Percentiles rank a stretch among this genome's conserved stretches.
phyloP scores from a whole-genome alignment of 169 alveolate genomes.

The Plasmodium malariae region DNA sequence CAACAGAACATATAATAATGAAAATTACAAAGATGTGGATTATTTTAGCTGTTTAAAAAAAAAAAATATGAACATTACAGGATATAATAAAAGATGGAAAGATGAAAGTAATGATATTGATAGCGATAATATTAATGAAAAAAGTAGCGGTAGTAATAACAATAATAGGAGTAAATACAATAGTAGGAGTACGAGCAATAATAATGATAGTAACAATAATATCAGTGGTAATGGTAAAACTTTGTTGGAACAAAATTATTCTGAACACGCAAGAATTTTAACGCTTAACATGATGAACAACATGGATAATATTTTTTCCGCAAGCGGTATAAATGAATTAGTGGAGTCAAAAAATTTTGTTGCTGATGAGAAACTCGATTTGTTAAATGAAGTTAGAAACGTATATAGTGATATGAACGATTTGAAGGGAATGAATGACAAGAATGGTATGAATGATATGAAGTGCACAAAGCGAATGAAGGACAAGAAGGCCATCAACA shows the following conservation, averaged over 20 bases:
- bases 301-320: neutral
- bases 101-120: constrained; percentile 5
- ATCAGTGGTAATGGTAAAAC: neutral
- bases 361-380: neutral
- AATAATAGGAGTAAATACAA: neutral
- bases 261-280: neutral
- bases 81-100: neutral
- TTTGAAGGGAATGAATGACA: neutral
- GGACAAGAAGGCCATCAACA: neutral
- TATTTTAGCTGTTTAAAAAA: constrained; percentile 12
- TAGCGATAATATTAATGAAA: neutral
- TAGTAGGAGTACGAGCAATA: neutral
- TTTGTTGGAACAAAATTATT: neutral
- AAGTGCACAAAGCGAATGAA: neutral
- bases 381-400: neutral
- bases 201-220: neutral
- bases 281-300: neutral
- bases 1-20: neutral
- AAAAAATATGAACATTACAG: constrained; percentile 12
- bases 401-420: neutral
- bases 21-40: constrained; percentile 16
- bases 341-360: neutral
- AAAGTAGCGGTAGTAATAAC: neutral
- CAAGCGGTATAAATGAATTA: neutral
- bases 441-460: neutral